Percentiles rank a stretch among this genome's conserved stretches.
These are phyloP conservation scores for Lentithecium fluviatile DNA, from an alignment of 495 filamentous ascomycete genomes.

Conservation along the genomic window DNA sequence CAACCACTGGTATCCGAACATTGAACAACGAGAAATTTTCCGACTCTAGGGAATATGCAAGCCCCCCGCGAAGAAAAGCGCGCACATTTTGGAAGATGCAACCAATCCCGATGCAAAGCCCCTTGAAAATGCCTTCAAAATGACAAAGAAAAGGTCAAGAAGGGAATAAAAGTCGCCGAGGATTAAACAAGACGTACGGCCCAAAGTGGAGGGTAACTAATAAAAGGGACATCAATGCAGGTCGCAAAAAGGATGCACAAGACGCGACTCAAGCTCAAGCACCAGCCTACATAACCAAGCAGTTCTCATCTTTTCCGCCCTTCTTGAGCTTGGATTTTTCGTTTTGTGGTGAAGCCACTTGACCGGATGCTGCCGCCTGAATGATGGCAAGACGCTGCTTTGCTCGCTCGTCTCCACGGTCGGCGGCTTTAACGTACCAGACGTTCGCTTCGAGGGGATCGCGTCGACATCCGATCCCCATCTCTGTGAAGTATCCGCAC, in stretches of 20 bases:
- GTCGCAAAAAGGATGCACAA: not conserved
- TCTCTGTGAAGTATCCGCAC: conserved; percentile 95
- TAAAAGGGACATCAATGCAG: conserved; percentile 8
- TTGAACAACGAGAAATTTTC: not conserved
- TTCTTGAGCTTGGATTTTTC: conserved; percentile 38
- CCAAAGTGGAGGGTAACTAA: not conserved
- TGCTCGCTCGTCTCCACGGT: conserved; percentile 85
- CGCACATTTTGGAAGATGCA: not conserved
- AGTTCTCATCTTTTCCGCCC: conserved; percentile 34
- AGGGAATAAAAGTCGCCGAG: not conserved
- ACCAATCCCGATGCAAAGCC: not conserved
- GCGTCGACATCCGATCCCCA: conserved; percentile 91
- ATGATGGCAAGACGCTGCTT: conserved; percentile 84
- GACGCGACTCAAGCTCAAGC: not conserved
- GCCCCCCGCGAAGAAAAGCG: not conserved
- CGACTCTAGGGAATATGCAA: not conserved
- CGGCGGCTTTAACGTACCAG: conserved; percentile 96
- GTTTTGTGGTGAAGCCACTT: conserved; percentile 33
- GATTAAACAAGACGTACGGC: not conserved
- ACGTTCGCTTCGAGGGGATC: conserved; percentile 94
- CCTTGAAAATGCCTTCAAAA: not conserved
- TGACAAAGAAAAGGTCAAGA: not conserved
- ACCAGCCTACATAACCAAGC: conserved; percentile 33
- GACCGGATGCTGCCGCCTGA: conserved; percentile 76
- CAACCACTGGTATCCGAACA: not conserved